Base-by-base conservation (phyloP, 257 asterid genomes). In the Vinca minor region DNA sequence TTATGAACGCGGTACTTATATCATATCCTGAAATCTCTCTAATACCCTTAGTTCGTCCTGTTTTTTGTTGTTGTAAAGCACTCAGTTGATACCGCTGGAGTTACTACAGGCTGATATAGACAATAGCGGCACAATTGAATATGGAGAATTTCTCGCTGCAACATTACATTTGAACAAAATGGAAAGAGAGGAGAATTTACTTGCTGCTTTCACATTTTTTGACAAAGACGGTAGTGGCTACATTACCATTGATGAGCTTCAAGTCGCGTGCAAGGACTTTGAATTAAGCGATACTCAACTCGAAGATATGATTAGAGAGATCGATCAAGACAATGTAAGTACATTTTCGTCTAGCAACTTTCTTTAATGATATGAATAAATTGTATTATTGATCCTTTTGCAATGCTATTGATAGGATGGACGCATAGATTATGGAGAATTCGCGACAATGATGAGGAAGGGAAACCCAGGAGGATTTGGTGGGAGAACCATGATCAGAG, bases 201-300 rank as follows among this genome's bases (percentile, higher is more conserved):
- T 87, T 10, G 97, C 98, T 48, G 98, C 98, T 21, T 93, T 93
- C 72, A 62, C 96, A 26, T 93, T 84, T 90, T 93, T 93, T 45
- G 98, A 89, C 88, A 93, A 87, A 67, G 96, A 92, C 73, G 98
- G 96, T 1, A 92, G 98, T 49, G 98, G 98, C 31, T 92, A 92
- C 72, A 89, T 92, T 50, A 92, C 96, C 55, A 79, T 75, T 2
- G 98, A 92, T 58, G 98, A 92, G 82, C 95, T 92, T 71, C 98
- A 89, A 73, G 91, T 82, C 62, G 95, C 98, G 38, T 85, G 95
- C 84, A 74, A 83, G 64, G 96, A 92, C 32, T 92, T 92, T 58
- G 91, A 96, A 21, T 78, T 89, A 0, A 82, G 77, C 13, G 98
- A 92, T 7, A 81, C 62, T 62, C 80, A 82, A 28, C 76, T 92